These are phyloP conservation scores for Oenanthe javanica DNA, from an alignment of 140 eudicot genomes.

Conservation along the genomic window DNA sequence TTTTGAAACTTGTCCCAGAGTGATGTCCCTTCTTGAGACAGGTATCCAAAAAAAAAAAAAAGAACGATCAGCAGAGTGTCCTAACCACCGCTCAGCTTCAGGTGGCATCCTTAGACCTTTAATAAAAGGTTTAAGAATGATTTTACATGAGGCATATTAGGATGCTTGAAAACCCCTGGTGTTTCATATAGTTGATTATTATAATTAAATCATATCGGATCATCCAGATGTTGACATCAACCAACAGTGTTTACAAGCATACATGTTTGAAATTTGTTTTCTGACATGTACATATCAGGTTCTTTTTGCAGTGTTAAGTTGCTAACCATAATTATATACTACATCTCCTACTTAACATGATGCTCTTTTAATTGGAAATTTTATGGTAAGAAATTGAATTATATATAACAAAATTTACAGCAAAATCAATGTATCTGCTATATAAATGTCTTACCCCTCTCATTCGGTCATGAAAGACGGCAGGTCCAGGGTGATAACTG, in stretches of 20 bases:
- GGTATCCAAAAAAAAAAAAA: neutral
- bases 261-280: neutral
- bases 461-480: slow-evolving; percentile 85
- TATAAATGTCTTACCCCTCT: slow-evolving; percentile 71
- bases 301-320: neutral
- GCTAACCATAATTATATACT: neutral
- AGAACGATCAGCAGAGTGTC: neutral
- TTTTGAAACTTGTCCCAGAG: neutral
- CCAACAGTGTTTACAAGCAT: neutral
- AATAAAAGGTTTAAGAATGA: neutral
- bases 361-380: neutral
- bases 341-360: neutral
- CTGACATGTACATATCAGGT: neutral
- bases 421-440: neutral
- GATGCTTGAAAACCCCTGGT: neutral
- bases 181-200: neutral
- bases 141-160: neutral
- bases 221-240: slow-evolving; percentile 1
- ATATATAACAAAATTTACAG: neutral
- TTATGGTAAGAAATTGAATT: neutral
- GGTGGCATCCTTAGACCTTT: neutral
- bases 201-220: neutral
- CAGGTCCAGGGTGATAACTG: slow-evolving; percentile 93
- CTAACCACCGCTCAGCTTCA: neutral
- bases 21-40: neutral